phyloP scores from a whole-genome alignment of 2,329 filamentous ascomycete species.

The Pseudopithomyces chartarum region DNA sequence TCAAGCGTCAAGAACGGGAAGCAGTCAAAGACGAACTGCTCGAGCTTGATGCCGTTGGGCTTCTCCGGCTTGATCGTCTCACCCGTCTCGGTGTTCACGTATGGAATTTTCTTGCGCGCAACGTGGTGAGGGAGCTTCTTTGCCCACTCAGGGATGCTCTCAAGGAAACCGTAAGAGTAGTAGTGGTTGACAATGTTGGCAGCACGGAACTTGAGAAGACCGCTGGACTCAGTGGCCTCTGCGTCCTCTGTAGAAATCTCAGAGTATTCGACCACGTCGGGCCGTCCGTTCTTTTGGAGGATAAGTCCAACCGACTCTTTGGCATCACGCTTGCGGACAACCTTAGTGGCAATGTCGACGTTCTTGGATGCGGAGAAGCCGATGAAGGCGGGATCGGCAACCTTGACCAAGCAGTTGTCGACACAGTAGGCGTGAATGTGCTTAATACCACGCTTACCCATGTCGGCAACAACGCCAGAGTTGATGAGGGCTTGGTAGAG shows the following conservation, averaged over 20 bases:
- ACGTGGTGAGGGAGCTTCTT: constrained; percentile 92
- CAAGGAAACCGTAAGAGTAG: constrained; percentile 92
- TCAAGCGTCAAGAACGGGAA: constrained; percentile 86
- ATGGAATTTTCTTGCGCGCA: constrained; percentile 97
- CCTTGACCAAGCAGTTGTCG: constrained; percentile 98
- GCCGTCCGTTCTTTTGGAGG: constrained; percentile 91
- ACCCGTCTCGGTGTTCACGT: constrained; percentile 75
- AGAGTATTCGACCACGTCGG: constrained; percentile 97
- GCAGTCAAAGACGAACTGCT: constrained; percentile 99
- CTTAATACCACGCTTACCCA: constrained; percentile 85
- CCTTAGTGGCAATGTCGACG: constrained; percentile 97
- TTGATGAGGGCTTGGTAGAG: constrained; percentile 90
- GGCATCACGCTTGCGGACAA: constrained; percentile 97
- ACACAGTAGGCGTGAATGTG: constrained; percentile 98
- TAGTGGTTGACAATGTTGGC: constrained; percentile 99
- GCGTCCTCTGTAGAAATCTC: constrained; percentile 92
- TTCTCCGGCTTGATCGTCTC: constrained; percentile 87
- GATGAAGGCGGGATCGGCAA: constrained; percentile 95
- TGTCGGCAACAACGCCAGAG: constrained; percentile 81
- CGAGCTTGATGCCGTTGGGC: constrained; percentile 97
- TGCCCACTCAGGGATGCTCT: constrained; percentile 85
- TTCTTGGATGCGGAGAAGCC: constrained; percentile 87
- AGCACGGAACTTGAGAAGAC: constrained; percentile 90
- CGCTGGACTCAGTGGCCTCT: constrained; percentile 79
- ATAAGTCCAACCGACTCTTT: constrained; percentile 96